phyloP scores from a whole-genome alignment of 1,139 yeast genomes.

The Kodamaea plutei region DNA sequence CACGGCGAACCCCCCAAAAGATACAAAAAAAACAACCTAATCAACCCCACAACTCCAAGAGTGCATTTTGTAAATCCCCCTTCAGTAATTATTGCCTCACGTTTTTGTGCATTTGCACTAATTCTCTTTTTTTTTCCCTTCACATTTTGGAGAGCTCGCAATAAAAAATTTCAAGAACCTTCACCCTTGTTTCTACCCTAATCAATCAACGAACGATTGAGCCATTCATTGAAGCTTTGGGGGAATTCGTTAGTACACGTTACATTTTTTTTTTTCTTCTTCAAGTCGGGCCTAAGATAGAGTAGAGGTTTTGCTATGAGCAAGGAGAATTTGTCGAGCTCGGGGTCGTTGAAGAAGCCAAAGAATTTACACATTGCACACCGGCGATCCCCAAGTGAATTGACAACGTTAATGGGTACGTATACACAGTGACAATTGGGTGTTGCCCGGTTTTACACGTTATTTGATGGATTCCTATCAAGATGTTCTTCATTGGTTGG shows the following conservation, averaged over 20 bases:
- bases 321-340: constrained; percentile 15
- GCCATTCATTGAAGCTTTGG: constrained; percentile 6
- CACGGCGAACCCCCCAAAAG: too few species aligned
- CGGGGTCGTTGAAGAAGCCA: constrained; percentile 21
- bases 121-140: background rate
- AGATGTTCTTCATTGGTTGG: too few species aligned
- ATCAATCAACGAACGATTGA: constrained; percentile 5
- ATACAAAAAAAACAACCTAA: too few species aligned
- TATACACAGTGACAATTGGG: too few species aligned
- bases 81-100: constrained; percentile 4
- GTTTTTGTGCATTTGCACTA: constrained; percentile 1
- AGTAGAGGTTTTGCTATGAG: too few species aligned
- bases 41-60: too few species aligned
- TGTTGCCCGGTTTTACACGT: too few species aligned
- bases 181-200: constrained; percentile 7
- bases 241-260: too few species aligned
- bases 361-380: constrained; percentile 80
- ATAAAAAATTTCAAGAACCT: constrained; percentile 6
- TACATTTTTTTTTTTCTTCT: too few species aligned
- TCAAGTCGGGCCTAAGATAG: too few species aligned
- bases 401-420: constrained; percentile 75
- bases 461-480: too few species aligned
- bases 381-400: constrained; percentile 88
- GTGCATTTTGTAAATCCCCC: too few species aligned
- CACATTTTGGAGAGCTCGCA: constrained; percentile 1